Conservation (phyloP, 1,284 basidiomycete genomes). For the Pterulicium gracile region DNA sequence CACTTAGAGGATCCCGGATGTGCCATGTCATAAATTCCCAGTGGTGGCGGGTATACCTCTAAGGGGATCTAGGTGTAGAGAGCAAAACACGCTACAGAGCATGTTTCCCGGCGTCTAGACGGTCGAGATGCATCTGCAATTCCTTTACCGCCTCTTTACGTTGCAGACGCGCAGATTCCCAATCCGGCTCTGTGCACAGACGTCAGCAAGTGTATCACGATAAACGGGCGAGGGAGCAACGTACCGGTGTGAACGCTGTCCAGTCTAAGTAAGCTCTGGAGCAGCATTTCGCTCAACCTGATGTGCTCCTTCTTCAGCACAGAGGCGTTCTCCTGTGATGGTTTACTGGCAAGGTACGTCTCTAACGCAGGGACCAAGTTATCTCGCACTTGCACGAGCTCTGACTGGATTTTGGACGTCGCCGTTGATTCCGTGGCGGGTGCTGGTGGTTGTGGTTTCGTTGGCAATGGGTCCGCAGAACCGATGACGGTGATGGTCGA, state of each 20-base stretch:
- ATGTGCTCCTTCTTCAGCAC: not conserved
- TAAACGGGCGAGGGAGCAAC: not conserved
- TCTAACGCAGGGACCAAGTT: not conserved
- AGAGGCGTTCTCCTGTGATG: not conserved
- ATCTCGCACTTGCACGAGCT: not conserved
- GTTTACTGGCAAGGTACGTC: not conserved
- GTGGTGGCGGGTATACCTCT: too few relatives aligned
- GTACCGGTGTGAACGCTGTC: not conserved
- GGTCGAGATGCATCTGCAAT: not conserved
- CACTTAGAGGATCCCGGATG: too few relatives aligned
- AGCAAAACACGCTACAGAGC: too few relatives aligned
- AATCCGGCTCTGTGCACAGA: not conserved
- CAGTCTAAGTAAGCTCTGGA: conserved; percentile 1
- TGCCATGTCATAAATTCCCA: too few relatives aligned
- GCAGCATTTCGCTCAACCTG: not conserved
- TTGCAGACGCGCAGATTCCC: not conserved
- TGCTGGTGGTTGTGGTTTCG: conserved; percentile 10
- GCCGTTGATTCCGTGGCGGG: not conserved
- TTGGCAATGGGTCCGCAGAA: conserved; percentile 14
- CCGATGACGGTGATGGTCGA: conserved; percentile 58
- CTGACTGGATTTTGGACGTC: not conserved
- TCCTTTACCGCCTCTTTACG: conserved; percentile 3
- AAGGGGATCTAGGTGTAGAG: too few relatives aligned
- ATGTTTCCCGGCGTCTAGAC: not conserved
- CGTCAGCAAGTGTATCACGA: not conserved